These are phyloP conservation scores for Phytophthora cactorum DNA, from an alignment of 352 stramenopile genomes.

Conservation along the genomic window DNA sequence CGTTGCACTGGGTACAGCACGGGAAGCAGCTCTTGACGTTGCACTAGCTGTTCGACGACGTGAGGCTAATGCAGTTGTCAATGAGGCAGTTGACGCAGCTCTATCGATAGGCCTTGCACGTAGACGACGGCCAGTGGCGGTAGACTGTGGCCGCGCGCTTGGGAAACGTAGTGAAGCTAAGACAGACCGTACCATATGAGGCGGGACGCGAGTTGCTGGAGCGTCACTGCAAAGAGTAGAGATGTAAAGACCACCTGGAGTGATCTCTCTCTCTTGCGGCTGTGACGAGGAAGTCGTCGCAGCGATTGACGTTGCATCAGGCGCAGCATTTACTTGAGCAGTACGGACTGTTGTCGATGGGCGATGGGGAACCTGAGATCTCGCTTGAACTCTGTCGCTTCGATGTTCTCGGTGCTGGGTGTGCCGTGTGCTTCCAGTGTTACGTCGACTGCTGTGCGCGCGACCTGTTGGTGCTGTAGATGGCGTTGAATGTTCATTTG, in stretches of 20 bases:
- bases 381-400: conserved; percentile 14
- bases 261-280: not conserved
- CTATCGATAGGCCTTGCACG: conserved; percentile 2
- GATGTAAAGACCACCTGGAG: conserved; percentile 10
- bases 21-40: conserved; percentile 3
- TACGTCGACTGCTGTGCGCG: conserved; percentile 2
- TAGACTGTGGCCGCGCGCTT: conserved; percentile 8
- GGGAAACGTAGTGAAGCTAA: conserved; percentile 14
- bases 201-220: conserved; percentile 6
- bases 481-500: not conserved
- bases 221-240: not conserved
- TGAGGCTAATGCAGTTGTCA: not conserved
- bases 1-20: not conserved
- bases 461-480: conserved; percentile 1
- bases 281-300: not conserved
- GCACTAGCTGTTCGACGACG: conserved; percentile 5
- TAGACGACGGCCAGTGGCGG: conserved; percentile 1
- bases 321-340: not conserved
- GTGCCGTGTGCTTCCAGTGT: conserved; percentile 11
- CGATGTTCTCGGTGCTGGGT: conserved; percentile 18
- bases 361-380: conserved; percentile 7
- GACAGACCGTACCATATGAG: conserved; percentile 19
- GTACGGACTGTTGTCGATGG: conserved; percentile 2
- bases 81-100: conserved; percentile 5
- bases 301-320: not conserved